Conservation (phyloP, 306 rosid species). For the Parietaria judaica region DNA sequence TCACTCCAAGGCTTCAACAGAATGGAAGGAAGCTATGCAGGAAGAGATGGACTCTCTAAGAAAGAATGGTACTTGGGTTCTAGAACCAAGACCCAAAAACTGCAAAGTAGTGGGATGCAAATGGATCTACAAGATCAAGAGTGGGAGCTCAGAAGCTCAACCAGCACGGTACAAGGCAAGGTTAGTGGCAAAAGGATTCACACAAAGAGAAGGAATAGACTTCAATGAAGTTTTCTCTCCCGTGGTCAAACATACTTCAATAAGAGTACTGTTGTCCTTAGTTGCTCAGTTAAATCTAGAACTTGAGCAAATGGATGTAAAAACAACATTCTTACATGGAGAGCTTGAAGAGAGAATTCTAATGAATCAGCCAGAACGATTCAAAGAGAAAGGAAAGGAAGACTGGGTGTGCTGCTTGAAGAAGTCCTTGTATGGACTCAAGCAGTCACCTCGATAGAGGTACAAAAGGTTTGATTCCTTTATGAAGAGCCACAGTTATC, state of each 20-base stretch:
- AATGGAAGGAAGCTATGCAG: no score
- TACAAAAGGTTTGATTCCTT: background rate
- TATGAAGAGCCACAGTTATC: background rate
- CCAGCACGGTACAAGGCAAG: background rate
- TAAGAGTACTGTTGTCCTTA: background rate
- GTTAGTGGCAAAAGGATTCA: background rate
- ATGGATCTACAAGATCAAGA: background rate
- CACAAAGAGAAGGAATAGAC: background rate
- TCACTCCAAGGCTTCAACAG: no score
- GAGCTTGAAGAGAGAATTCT: no score
- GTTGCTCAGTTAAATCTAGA: background rate
- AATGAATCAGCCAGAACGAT: background rate
- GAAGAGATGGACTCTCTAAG: no score
- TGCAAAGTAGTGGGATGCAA: background rate
- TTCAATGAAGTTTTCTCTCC: background rate
- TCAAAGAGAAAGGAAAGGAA: background rate
- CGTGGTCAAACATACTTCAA: background rate
- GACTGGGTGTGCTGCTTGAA: background rate
- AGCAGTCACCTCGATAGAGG: background rate
- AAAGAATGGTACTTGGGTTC: background rate
- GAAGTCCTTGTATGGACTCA: background rate
- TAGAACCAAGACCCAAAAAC: background rate
- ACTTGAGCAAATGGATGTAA: background rate
- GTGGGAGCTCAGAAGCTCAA: background rate
- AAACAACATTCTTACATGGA: background rate